Conservation (phyloP, 768 basidiomycete genomes). For the Cystobasidium ongulense region DNA sequence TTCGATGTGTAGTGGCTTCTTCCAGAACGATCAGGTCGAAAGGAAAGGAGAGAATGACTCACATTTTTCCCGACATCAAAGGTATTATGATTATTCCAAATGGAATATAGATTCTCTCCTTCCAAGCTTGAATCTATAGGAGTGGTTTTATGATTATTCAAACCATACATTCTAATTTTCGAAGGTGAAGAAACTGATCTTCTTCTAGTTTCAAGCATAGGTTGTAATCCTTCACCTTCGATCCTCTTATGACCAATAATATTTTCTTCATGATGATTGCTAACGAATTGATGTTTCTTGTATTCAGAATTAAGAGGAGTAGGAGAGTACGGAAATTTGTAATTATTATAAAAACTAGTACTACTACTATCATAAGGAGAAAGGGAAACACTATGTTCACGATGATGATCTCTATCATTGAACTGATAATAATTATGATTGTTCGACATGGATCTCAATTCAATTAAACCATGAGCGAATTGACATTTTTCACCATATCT, state of each 20-base stretch:
- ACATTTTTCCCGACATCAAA: not conserved
- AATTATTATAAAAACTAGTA: too few species aligned
- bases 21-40: too few species aligned
- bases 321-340: too few species aligned
- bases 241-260: not conserved
- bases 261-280: not conserved
- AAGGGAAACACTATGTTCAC: too few species aligned
- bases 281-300: not conserved
- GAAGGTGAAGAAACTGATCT: not conserved
- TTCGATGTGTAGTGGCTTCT: too few species aligned
- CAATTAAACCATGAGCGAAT: conserved; percentile 85
- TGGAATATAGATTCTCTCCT: not conserved
- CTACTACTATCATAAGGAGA: too few species aligned
- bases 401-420: too few species aligned
- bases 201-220: not conserved
- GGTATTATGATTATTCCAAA: not conserved
- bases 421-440: not conserved
- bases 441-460: conserved; percentile 56
- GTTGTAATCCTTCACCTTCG: not conserved
- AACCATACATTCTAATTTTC: not conserved
- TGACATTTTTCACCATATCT: conserved; percentile 83
- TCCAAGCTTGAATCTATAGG: too few species aligned
- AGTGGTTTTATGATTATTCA: too few species aligned
- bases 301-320: not conserved
- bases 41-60: not conserved